phyloP scores from a whole-genome alignment of 768 basidiomycete genomes.

The Botryobasidium botryosum region DNA sequence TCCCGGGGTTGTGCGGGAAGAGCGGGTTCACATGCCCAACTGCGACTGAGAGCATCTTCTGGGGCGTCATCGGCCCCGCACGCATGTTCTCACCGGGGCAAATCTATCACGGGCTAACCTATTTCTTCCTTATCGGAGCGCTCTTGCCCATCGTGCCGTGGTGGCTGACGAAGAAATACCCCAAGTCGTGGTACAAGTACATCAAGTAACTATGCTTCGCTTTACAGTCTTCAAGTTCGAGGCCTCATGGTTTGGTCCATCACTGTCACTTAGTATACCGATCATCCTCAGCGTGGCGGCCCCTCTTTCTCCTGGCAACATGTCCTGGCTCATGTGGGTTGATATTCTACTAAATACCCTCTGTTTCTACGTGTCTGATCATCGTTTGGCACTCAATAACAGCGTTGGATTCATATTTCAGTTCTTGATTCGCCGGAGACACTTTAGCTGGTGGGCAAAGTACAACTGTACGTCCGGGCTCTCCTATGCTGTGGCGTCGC shows the following conservation, averaged over 20 bases:
- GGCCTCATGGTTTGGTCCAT: constrained; percentile 13
- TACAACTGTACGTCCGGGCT: constrained; percentile 13
- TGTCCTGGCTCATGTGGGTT: constrained; percentile 27
- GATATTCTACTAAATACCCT: too few species aligned
- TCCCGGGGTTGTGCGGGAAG: constrained; percentile 38
- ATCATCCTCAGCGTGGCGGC: constrained; percentile 50
- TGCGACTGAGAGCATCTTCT: constrained; percentile 26
- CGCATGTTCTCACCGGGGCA: constrained; percentile 53
- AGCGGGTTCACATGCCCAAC: constrained; percentile 19
- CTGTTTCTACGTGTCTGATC: neutral
- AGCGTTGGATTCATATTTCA: constrained; percentile 13
- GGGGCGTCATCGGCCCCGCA: constrained; percentile 65
- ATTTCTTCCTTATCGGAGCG: constrained; percentile 68
- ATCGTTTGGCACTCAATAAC: constrained; percentile 9
- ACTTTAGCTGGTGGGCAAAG: constrained; percentile 14
- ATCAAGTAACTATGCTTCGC: too few species aligned
- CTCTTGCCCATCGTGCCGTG: constrained; percentile 40
- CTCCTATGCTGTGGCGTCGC: too few species aligned
- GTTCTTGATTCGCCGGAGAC: constrained; percentile 12
- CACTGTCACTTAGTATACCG: constrained; percentile 27
- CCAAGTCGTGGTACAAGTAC: constrained; percentile 41
- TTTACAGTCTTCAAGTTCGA: too few species aligned
- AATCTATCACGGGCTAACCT: constrained; percentile 44
- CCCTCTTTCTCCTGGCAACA: constrained; percentile 49
- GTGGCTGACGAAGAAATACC: constrained; percentile 38